These are phyloP conservation scores for Wickerhamomyces rabaulensis DNA, from an alignment of 805 yeast genomes.

Conservation along the genomic window DNA sequence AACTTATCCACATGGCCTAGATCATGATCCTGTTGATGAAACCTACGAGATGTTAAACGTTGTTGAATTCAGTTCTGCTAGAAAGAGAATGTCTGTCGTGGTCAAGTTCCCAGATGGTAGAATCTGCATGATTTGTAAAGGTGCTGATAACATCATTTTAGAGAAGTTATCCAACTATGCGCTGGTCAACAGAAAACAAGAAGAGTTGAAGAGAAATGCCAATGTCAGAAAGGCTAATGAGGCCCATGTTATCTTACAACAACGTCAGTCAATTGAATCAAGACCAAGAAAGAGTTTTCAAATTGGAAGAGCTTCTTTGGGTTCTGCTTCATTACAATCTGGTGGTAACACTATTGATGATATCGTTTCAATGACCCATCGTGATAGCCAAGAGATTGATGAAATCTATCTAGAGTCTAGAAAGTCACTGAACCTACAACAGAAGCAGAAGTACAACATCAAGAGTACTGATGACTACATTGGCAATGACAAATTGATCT, in stretches of 20 bases:
- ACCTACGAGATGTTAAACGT: conserved; percentile 70
- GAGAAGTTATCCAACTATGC: conserved; percentile 60
- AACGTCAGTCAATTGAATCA: conserved; percentile 42
- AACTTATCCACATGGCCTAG: conserved; percentile 81
- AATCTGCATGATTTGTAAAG: conserved; percentile 80
- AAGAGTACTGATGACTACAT: conserved; percentile 29
- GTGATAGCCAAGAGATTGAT: conserved; percentile 47
- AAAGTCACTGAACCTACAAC: conserved; percentile 55
- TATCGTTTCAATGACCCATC: conserved; percentile 35
- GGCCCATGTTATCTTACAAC: conserved; percentile 66
- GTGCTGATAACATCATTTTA: conserved; percentile 88
- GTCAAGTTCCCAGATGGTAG: conserved; percentile 72
- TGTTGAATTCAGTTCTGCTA: conserved; percentile 78
- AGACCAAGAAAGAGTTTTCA: conserved; percentile 27
- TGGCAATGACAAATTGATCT: conserved; percentile 50
- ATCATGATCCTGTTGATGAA: conserved; percentile 56
- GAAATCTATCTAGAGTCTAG: conserved; percentile 49
- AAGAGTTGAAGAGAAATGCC: conserved; percentile 54
- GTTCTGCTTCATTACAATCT: conserved; percentile 17
- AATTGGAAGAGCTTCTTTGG: conserved; percentile 26
- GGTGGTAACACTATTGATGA: conserved; percentile 44
- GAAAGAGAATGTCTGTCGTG: conserved; percentile 94
- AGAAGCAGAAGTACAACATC: conserved; percentile 45
- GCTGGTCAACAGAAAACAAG: conserved; percentile 57
- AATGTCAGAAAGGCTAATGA: conserved; percentile 67